Evolutionary conservation across 2,329 filamentous ascomycete genomes (phyloP).

Genomic region (Aspergillus tamarii): DNA sequence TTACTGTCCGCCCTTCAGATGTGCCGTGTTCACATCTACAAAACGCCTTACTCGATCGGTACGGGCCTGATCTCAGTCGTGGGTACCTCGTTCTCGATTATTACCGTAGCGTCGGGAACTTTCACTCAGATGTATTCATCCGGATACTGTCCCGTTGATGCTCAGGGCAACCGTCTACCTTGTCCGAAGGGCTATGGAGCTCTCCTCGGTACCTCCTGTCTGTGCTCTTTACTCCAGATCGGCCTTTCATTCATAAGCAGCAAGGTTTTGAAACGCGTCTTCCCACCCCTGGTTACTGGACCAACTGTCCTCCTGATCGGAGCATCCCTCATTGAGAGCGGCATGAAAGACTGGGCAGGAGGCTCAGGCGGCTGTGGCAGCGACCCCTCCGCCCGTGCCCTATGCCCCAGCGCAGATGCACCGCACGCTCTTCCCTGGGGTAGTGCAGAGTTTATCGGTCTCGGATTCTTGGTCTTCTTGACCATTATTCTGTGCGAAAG

Average conservation of each 20-base stretch:
- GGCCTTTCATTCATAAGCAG: constrained; percentile 67
- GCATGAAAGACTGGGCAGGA: constrained; percentile 71
- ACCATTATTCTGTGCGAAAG: constrained; percentile 70
- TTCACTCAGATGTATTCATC: constrained; percentile 66
- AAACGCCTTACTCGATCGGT: constrained; percentile 65
- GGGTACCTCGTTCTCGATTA: constrained; percentile 68
- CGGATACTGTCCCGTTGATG: constrained; percentile 63
- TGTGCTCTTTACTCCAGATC: constrained; percentile 61
- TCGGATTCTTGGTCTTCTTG: constrained; percentile 69
- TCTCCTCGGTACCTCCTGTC: constrained; percentile 59
- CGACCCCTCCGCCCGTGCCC: constrained; percentile 52
- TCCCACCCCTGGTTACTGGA: constrained; percentile 70
- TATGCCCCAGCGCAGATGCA: constrained; percentile 63
- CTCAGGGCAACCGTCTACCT: constrained; percentile 60
- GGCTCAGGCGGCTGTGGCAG: constrained; percentile 55
- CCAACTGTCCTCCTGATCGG: constrained; percentile 70
- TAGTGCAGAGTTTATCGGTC: constrained; percentile 65
- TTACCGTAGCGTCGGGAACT: constrained; percentile 66
- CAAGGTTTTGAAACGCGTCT: constrained; percentile 62
- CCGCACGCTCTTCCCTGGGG: constrained; percentile 66
- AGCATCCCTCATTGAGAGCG: constrained; percentile 63
- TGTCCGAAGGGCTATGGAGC: constrained; percentile 70
- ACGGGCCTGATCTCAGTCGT: constrained; percentile 71
- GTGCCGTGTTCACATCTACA: constrained; percentile 64
- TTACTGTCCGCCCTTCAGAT: constrained; percentile 69